These are phyloP conservation scores for Opeltia flavorubescens DNA, from an alignment of 495 filamentous ascomycete species.

Conservation along the genomic window DNA sequence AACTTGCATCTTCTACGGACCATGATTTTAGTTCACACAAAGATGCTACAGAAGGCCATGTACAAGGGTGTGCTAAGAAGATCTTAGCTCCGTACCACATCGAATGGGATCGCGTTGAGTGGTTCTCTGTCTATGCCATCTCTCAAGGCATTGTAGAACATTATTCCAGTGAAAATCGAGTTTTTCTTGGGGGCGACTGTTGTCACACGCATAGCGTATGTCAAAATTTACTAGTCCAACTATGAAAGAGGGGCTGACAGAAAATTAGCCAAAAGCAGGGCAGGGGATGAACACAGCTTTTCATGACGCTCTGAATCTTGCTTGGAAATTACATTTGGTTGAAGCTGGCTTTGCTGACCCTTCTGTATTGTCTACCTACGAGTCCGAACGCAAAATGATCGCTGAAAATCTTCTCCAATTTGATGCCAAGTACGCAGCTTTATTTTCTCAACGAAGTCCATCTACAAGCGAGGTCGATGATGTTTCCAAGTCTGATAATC, in stretches of 20 bases:
- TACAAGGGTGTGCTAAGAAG: slow-evolving; percentile 41
- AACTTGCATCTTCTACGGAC: slow-evolving; percentile 52
- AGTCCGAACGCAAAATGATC: slow-evolving; percentile 50
- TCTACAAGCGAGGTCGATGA: slow-evolving; percentile 40
- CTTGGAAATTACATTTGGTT: slow-evolving; percentile 64
- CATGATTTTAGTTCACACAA: slow-evolving; percentile 37
- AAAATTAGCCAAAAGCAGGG: slow-evolving; percentile 41
- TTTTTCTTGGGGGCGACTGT: slow-evolving; percentile 45
- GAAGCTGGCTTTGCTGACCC: slow-evolving; percentile 41
- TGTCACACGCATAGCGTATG: slow-evolving; percentile 52
- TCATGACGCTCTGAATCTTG: slow-evolving; percentile 50
- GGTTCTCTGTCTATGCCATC: slow-evolving; percentile 48
- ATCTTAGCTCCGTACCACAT: slow-evolving; percentile 45
- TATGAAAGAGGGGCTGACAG: slow-evolving; percentile 2
- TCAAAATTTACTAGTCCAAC: background rate
- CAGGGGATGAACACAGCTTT: slow-evolving; percentile 38
- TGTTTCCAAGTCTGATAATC: slow-evolving; percentile 23
- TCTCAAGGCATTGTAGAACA: slow-evolving; percentile 43
- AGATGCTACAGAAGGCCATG: slow-evolving; percentile 33
- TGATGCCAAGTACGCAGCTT: slow-evolving; percentile 48
- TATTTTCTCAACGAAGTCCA: slow-evolving; percentile 38
- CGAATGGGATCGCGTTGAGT: slow-evolving; percentile 35
- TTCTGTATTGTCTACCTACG: slow-evolving; percentile 51
- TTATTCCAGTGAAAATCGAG: slow-evolving; percentile 36
- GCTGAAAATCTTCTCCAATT: slow-evolving; percentile 64